Evolutionary conservation across 2,329 filamentous ascomycete genomes (phyloP).

Genomic region (Coniochaeta sp.): DNA sequence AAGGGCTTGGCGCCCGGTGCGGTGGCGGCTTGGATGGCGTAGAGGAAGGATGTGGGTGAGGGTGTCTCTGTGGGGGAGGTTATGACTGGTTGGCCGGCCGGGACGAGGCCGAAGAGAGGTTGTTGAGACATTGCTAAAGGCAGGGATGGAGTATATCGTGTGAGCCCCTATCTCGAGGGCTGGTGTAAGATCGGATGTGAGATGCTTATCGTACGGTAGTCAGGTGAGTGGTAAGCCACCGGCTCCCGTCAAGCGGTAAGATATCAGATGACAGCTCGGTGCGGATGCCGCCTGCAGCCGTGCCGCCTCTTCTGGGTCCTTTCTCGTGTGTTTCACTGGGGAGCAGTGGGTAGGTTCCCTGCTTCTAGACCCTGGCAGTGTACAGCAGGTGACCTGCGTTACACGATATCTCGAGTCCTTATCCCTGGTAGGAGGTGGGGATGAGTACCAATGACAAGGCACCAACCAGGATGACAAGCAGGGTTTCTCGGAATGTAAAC

Average conservation of each 20-base stretch:
- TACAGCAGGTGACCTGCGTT: neutral
- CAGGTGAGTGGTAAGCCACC: neutral
- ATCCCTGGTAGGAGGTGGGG: neutral
- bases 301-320: neutral
- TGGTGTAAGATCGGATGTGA: too few species aligned
- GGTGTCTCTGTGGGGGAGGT: constrained; percentile 45
- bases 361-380: neutral
- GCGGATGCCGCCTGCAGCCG: neutral
- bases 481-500: neutral
- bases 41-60: constrained; percentile 48
- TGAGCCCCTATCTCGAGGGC: too few species aligned
- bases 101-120: constrained; percentile 50
- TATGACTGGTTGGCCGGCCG: constrained; percentile 51
- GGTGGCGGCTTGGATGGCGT: constrained; percentile 32
- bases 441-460: neutral
- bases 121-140: constrained; percentile 29
- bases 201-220: neutral
- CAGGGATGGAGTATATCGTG: too few species aligned
- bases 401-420: neutral
- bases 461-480: neutral
- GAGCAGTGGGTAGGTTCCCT: neutral
- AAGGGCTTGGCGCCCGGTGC: constrained; percentile 39
- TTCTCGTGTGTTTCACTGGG: neutral
- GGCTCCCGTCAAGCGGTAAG: neutral
- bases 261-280: neutral